Evolutionary conservation across 1,139 yeast species (phyloP).

Genomic region (Sugiyamaella novakii): DNA sequence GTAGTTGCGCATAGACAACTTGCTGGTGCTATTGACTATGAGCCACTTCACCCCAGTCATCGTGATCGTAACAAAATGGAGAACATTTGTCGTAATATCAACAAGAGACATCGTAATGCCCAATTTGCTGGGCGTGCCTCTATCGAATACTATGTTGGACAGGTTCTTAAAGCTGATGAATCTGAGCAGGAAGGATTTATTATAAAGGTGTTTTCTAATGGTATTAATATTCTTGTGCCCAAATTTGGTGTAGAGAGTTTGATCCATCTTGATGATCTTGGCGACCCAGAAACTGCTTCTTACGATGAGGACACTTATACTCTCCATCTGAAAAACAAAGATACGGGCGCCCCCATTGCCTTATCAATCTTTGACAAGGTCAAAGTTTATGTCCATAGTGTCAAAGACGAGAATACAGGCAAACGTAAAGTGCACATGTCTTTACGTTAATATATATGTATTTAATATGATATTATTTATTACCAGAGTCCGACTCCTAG

Average conservation of each 20-base stretch:
- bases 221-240: slow-evolving; percentile 94
- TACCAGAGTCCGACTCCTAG: too few species aligned
- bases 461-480: slow-evolving; percentile 1
- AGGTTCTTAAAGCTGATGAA: slow-evolving; percentile 80
- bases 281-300: slow-evolving; percentile 64
- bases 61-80: slow-evolving; percentile 93
- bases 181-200: slow-evolving; percentile 84
- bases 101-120: slow-evolving; percentile 94
- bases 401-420: slow-evolving; percentile 84
- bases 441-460: slow-evolving; percentile 26
- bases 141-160: slow-evolving; percentile 96
- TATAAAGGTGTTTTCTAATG: slow-evolving; percentile 90
- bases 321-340: slow-evolving; percentile 51
- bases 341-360: slow-evolving; percentile 44
- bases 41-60: slow-evolving; percentile 75
- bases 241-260: slow-evolving; percentile 95
- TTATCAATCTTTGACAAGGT: slow-evolving; percentile 86
- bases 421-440: slow-evolving; percentile 86
- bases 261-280: slow-evolving; percentile 74
- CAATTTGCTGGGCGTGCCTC: slow-evolving; percentile 99
- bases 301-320: slow-evolving; percentile 80
- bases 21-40: slow-evolving; percentile 96
- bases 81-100: slow-evolving; percentile 81
- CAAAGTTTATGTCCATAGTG: slow-evolving; percentile 75
- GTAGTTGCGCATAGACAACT: slow-evolving; percentile 95